Base-by-base conservation (phyloP, 108 stramenopile species). In the Skeletonema potamos region DNA sequence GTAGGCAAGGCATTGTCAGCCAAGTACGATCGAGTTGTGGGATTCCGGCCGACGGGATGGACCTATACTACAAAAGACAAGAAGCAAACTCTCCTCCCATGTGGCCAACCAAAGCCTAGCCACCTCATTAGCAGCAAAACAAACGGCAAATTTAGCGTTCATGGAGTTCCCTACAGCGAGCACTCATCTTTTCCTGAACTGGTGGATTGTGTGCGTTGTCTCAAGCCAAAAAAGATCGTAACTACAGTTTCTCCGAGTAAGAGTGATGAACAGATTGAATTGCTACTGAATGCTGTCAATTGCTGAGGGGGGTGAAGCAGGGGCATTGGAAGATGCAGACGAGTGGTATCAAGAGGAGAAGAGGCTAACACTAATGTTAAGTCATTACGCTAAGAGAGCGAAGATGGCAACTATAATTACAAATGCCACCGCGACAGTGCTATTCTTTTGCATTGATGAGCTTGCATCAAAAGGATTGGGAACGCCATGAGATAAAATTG, bases 131-230 rank as follows among this genome's bases (percentile, higher is more conserved):
- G 66, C 43, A 84, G 68, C 34, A 77, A 84, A 24, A 64, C 72
- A 4, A 82, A 65, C 48, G 90, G 87, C 2, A 82, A 80, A 51
- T 61, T 84, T 27, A 78, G 65, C n/a, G 82, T 94, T 22, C 84
- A 92, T 74, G 85, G 87, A 41, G 87, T 96, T 20, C 96, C 96
- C 0, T 97, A 97, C 74, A 88, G 87, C 64, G 96, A 97, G 60
- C 96, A 97, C 62, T 91, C 89, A 17, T 82, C 79, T 44, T 97
- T 92, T 66, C 88, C 87, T 4, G 96, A 97, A 58, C 79, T 97
- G 20, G 84, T 92, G 15, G 96, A 95, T 36, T 95, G 92, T 61
- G 54, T 97, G 46, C 73, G 58, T 32, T 86, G 77, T 65, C 72
- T 95, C 28, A 82, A 78, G 37, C 94, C 96, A 11, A 74, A 64